Conservation (phyloP, 495 filamentous ascomycete species). For the Lasiosphaeria ovina region DNA sequence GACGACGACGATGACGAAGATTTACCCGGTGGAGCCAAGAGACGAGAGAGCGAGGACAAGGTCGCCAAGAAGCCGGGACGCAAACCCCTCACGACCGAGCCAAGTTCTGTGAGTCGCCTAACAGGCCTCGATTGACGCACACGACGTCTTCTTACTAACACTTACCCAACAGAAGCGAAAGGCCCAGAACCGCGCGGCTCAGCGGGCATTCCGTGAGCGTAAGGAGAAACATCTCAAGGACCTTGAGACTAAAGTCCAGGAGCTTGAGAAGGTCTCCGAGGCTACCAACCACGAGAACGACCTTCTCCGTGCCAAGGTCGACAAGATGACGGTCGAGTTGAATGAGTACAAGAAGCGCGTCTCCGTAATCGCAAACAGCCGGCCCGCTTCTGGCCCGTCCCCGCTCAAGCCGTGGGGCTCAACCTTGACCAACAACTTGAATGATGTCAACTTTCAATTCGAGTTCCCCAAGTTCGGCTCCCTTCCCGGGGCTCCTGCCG, state of each 20-base stretch:
- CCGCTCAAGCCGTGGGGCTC: slow-evolving; percentile 30
- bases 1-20: slow-evolving; percentile 64
- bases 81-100: slow-evolving; percentile 93
- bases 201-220: slow-evolving; percentile 93
- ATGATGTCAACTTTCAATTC: slow-evolving; percentile 75
- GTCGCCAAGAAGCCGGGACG: slow-evolving; percentile 90
- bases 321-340: slow-evolving; percentile 80
- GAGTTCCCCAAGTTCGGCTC: slow-evolving; percentile 90
- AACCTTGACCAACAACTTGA: slow-evolving; percentile 61
- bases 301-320: slow-evolving; percentile 78
- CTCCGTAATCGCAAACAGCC: slow-evolving; percentile 50
- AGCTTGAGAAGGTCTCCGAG: slow-evolving; percentile 85
- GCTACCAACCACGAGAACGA: slow-evolving; percentile 82
- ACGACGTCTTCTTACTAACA: slow-evolving; percentile 41
- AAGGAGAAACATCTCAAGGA: slow-evolving; percentile 98
- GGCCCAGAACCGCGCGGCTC: slow-evolving; percentile 95
- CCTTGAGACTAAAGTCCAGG: slow-evolving; percentile 88
- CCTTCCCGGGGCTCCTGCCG: slow-evolving; percentile 62
- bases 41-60: slow-evolving; percentile 73
- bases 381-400: slow-evolving; percentile 18
- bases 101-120: slow-evolving; percentile 75
- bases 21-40: slow-evolving; percentile 59
- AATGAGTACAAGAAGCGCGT: slow-evolving; percentile 86
- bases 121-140: not conserved
- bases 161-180: slow-evolving; percentile 79